A percentile compares a stretch with the other conserved stretches of the same genome.
phyloP scores from a whole-genome alignment of 768 basidiomycete species.

The Suillus ampliporus region DNA sequence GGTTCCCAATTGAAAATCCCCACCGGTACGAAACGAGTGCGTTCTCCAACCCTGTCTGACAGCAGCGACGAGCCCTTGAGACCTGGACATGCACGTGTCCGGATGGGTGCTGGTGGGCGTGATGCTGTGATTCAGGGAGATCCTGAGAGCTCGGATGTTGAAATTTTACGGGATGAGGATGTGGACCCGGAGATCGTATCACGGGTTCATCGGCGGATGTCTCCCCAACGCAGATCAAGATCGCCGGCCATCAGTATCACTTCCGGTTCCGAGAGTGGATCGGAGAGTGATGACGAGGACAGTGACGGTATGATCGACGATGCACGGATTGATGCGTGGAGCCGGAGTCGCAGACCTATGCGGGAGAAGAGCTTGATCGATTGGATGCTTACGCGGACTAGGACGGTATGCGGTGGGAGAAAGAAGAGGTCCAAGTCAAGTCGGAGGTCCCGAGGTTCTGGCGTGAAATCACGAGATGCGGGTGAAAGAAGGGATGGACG shows the following conservation, averaged over 20 bases:
- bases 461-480: constrained; percentile 16
- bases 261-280: constrained; percentile 17
- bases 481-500: constrained; percentile 13
- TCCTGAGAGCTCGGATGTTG: constrained; percentile 60
- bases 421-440: constrained; percentile 16
- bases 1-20: neutral
- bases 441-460: constrained; percentile 20
- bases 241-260: constrained; percentile 13
- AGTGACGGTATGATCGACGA: constrained; percentile 39
- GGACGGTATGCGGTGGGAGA: constrained; percentile 23
- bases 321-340: constrained; percentile 37
- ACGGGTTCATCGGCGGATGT: constrained; percentile 13
- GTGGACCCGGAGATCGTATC: constrained; percentile 19
- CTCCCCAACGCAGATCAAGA: constrained; percentile 2
- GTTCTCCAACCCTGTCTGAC: constrained; percentile 21
- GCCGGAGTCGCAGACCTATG: constrained; percentile 26
- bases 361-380: constrained; percentile 62
- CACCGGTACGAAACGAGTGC: constrained; percentile 4
- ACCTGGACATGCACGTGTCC: constrained; percentile 57
- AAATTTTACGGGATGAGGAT: constrained; percentile 13
- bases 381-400: constrained; percentile 64
- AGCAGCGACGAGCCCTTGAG: constrained; percentile 47
- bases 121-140: constrained; percentile 61
- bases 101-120: constrained; percentile 38
- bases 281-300: constrained; percentile 35